Base-by-base conservation (phyloP, 768 basidiomycete species). In the Calocybe indica region DNA sequence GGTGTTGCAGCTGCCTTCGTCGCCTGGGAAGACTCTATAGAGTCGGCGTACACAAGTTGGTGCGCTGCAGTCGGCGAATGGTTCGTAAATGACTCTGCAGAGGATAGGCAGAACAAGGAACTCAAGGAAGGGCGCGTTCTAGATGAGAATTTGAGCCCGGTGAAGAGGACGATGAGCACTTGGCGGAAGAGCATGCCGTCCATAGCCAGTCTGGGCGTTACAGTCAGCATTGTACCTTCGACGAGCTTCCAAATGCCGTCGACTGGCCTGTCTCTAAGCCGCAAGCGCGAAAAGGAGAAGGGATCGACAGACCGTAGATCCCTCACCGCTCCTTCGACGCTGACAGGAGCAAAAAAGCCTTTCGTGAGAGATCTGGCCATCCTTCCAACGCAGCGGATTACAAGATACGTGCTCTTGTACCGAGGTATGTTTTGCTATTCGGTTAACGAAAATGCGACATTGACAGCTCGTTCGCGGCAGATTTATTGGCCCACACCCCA, bases 361-460 rank as follows among this genome's bases (percentile, higher is more conserved):
- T 49, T 60, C 32, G 71, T 82, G n/a, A 66, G 80, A 43, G 83
- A 85, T 52, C 62, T 85, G 7, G 83, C 80, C 1, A 85, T 85
- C 52, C 63, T 80, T 49, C 83, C 83, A 9, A 76, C 78, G 7
- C 83, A 85, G 60, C 66, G 83, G 30, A 72, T 83, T n/a, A 79
- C 76, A 68, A 71, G 83, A 52, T 85, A 85, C 57, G 83, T 82
- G 4, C 52, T 85, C 37, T 64, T 83, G 37, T 85, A 78, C 52
- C 69, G 68, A 64, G 82, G 82, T 81, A 41, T 48, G 73, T 65
- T 1, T 10, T 28, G 42, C 8, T 29, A 37, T 43, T 44, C 29
- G n/a, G 9, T 40, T 28, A 29, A 22, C 30, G 8, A 30, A 22
- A 13, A 4, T 40, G 36, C 28, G 10, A 32, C 22, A 13, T 34